Conservation (phyloP, 768 basidiomycete genomes). For the Suillus subaureus region DNA sequence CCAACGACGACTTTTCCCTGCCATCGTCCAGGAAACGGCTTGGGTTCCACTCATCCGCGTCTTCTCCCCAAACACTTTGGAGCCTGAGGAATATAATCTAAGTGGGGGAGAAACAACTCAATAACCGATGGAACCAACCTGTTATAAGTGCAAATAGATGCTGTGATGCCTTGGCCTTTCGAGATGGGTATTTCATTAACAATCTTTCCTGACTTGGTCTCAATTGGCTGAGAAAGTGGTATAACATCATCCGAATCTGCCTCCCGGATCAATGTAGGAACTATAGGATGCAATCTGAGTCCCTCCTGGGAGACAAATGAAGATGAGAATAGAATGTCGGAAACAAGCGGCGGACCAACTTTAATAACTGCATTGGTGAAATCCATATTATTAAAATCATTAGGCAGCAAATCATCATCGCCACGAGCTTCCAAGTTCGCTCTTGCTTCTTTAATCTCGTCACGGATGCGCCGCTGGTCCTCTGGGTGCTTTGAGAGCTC, state of each 20-base stretch:
- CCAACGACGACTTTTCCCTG: conserved; percentile 8
- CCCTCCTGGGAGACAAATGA: conserved; percentile 20
- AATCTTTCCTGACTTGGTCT: conserved; percentile 23
- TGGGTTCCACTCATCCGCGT: conserved; percentile 25
- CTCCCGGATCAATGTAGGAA: conserved; percentile 26
- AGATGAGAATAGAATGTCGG: neutral
- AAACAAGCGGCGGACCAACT: conserved; percentile 17
- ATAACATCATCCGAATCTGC: conserved; percentile 34
- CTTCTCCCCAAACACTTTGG: conserved; percentile 21
- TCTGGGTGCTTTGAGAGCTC: conserved; percentile 21
- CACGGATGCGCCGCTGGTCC: conserved; percentile 17
- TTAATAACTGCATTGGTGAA: conserved; percentile 36
- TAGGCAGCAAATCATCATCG: conserved; percentile 27
- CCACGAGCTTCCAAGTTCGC: conserved; percentile 22
- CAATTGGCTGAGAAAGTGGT: conserved; percentile 34
- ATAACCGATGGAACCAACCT: conserved; percentile 23
- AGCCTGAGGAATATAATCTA: conserved; percentile 4
- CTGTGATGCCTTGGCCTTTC: conserved; percentile 21
- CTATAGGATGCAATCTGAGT: conserved; percentile 36
- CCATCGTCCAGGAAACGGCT: conserved; percentile 16
- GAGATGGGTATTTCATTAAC: conserved; percentile 20
- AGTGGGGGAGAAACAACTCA: neutral
- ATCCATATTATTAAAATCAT: conserved; percentile 37
- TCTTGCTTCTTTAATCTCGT: conserved; percentile 23
- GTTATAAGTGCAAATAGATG: conserved; percentile 28